phyloP scores from a whole-genome alignment of 257 asterid genomes.

The Nicotiana benthamiana region DNA sequence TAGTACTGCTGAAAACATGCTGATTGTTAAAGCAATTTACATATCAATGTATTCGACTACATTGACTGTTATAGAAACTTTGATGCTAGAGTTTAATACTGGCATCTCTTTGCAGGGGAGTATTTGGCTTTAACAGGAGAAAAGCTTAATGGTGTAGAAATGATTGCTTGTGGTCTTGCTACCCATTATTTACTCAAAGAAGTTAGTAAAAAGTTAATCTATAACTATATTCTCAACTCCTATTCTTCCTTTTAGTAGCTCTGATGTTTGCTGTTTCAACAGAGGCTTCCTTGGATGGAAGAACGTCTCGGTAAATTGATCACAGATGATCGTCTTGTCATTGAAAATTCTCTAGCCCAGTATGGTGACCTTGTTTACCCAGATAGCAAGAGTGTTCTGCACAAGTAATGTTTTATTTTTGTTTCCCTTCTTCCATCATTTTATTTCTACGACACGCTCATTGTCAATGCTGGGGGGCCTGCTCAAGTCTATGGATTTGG shows the following conservation, averaged over 20 bases:
- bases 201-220: slow-evolving; percentile 23
- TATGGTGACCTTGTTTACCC: slow-evolving; percentile 91
- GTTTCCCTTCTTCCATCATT: not conserved
- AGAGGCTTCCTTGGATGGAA: slow-evolving; percentile 94
- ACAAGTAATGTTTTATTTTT: slow-evolving; percentile 41
- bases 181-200: slow-evolving; percentile 76
- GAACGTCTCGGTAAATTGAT: slow-evolving; percentile 80
- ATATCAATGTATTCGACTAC: not conserved
- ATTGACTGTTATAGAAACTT: not conserved
- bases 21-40: not conserved
- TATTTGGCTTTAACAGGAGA: slow-evolving; percentile 92
- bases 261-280: slow-evolving; percentile 12
- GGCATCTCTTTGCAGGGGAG: slow-evolving; percentile 56
- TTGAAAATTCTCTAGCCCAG: slow-evolving; percentile 80
- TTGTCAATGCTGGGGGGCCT: not conserved
- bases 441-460: not conserved
- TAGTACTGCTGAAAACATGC: not conserved
- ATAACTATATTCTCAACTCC: slow-evolving; percentile 18
- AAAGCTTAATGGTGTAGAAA: slow-evolving; percentile 78
- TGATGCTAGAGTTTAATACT: not conserved
- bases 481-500: not conserved
- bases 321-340: slow-evolving; percentile 78
- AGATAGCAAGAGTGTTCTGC: slow-evolving; percentile 54
- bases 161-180: slow-evolving; percentile 95
- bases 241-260: not conserved